phyloP scores from a whole-genome alignment of 371 early-diverging fungal genomes.

The Mucor ambiguus region DNA sequence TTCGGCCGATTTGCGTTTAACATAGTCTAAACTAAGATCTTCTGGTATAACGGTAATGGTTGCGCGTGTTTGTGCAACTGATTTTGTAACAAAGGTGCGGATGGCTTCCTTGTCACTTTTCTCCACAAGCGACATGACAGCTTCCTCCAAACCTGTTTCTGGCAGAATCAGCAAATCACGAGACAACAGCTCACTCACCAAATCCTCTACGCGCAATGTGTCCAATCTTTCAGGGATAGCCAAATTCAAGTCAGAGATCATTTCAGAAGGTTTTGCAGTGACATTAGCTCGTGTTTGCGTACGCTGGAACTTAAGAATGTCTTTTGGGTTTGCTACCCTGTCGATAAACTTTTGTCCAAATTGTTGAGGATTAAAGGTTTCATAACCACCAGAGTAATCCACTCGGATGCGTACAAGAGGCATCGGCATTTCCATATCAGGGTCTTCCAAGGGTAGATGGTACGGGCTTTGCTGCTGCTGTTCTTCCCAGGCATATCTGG shows the following conservation, averaged over 20 bases:
- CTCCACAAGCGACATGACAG: conserved; percentile 80
- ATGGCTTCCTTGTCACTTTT: conserved; percentile 90
- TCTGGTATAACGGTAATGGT: conserved; percentile 10
- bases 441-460: conserved; percentile 4
- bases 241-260: conserved; percentile 20
- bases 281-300: neutral
- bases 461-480: conserved; percentile 23
- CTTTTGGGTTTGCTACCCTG: conserved; percentile 94
- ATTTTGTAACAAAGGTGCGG: conserved; percentile 42
- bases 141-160: conserved; percentile 79
- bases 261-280: conserved; percentile 15
- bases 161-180: conserved; percentile 73
- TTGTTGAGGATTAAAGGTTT: conserved; percentile 81
- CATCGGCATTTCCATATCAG: conserved; percentile 52
- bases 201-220: conserved; percentile 69
- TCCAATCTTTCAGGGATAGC: conserved; percentile 68
- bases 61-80: conserved; percentile 14
- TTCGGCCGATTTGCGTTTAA: conserved; percentile 20
- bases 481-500: conserved; percentile 64
- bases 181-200: conserved; percentile 75
- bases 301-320: conserved; percentile 80
- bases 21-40: conserved; percentile 16
- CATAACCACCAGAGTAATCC: conserved; percentile 85
- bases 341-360: conserved; percentile 86
- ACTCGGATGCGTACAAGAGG: conserved; percentile 85